Conservation (phyloP, 768 basidiomycete species). For the Polyporus arcularius region DNA sequence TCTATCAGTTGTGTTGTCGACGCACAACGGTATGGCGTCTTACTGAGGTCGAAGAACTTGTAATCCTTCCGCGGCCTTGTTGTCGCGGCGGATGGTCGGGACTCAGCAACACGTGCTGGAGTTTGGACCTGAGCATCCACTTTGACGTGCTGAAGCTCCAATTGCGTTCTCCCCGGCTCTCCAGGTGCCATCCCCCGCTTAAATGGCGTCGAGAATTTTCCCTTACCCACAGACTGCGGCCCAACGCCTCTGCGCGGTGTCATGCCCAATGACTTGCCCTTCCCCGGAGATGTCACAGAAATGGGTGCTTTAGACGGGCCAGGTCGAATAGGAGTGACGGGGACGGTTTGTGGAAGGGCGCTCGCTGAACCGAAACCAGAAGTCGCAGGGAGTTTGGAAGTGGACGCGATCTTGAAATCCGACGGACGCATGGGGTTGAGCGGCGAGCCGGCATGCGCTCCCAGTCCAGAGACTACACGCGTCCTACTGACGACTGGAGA, state of each 20-base stretch:
- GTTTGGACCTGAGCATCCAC: not conserved
- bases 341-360: not conserved
- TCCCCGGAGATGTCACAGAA: constrained; percentile 7
- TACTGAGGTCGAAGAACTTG: constrained; percentile 22
- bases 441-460: constrained; percentile 18
- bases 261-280: constrained; percentile 27
- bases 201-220: constrained; percentile 33
- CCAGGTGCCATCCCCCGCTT: constrained; percentile 33
- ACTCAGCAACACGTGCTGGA: not conserved
- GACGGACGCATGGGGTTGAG: constrained; percentile 20
- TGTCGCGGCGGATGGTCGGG: not conserved
- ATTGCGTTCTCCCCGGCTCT: constrained; percentile 25
- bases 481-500: constrained; percentile 23
- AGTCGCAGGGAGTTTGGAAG: constrained; percentile 14
- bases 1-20: not conserved
- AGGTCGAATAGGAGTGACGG: not conserved
- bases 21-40: constrained; percentile 1
- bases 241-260: constrained; percentile 24
- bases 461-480: not conserved
- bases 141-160: constrained; percentile 14
- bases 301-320: not conserved
- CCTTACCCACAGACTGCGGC: constrained; percentile 11
- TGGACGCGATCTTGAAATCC: constrained; percentile 3
- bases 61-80: constrained; percentile 24
- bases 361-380: not conserved